These are phyloP conservation scores for Exophiala alcalophila DNA, from an alignment of 2,329 filamentous ascomycete genomes.

Conservation along the genomic window DNA sequence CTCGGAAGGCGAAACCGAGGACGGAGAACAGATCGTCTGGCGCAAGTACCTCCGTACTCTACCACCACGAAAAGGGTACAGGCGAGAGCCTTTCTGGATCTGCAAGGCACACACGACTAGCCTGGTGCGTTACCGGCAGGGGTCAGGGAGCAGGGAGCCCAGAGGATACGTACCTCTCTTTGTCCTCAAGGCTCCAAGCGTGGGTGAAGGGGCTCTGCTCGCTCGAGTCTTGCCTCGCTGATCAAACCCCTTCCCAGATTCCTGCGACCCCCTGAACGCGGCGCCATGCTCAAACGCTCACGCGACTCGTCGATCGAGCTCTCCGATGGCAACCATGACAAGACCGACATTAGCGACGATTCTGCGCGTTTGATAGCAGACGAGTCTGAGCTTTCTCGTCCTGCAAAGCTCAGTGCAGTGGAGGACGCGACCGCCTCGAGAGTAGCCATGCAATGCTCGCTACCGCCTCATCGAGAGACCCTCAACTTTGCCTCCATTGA, in stretches of 20 bases:
- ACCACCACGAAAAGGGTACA: no score
- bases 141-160: not conserved
- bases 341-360: no score
- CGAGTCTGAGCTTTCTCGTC: conserved; percentile 32
- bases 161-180: no score
- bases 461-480: conserved; percentile 73
- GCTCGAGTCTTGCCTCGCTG: no score
- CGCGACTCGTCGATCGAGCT: conserved; percentile 50
- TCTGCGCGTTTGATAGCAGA: conserved; percentile 18
- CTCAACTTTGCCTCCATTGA: conserved; percentile 70
- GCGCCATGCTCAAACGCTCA: conserved; percentile 59
- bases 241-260: conserved; percentile 6
- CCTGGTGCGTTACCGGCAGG: no score
- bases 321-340: conserved; percentile 33
- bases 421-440: conserved; percentile 37
- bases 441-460: conserved; percentile 69
- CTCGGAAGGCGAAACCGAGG: no score
- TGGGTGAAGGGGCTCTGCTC: no score
- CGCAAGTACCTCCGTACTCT: no score
- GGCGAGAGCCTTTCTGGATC: no score
- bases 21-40: no score
- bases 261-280: not conserved
- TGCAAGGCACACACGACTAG: no score
- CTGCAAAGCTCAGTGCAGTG: conserved; percentile 35
- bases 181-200: no score